Percentiles rank a stretch among this genome's conserved stretches.
Evolutionary conservation across 2,329 filamentous ascomycete species (phyloP).

Genomic region (Mycosphaerella sp.): DNA sequence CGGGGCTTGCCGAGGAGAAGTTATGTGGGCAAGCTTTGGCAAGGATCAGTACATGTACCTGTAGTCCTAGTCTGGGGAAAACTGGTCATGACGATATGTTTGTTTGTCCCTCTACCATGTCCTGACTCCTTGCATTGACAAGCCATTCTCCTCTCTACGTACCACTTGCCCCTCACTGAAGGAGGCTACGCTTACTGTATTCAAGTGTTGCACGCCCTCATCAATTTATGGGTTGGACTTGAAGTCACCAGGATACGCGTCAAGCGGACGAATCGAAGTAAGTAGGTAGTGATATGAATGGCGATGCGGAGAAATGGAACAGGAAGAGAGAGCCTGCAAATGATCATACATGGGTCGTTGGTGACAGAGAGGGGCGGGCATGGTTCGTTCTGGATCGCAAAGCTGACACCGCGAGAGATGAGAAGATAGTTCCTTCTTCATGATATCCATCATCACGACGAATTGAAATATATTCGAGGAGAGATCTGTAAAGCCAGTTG

Average conservation of each 20-base stretch:
- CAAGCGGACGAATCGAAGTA: constrained; percentile 10
- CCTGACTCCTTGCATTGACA: constrained; percentile 7
- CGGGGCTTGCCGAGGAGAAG: constrained; percentile 6
- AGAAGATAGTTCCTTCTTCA: background rate
- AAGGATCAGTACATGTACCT: background rate
- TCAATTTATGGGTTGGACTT: background rate
- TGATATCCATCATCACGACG: background rate
- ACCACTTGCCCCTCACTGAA: constrained; percentile 4
- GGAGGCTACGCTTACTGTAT: background rate
- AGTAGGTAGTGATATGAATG: background rate
- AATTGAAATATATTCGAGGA: background rate
- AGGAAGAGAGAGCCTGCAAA: background rate
- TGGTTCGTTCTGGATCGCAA: background rate
- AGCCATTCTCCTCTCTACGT: constrained; percentile 10
- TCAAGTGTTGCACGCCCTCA: background rate
- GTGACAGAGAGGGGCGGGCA: background rate
- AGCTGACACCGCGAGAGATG: constrained; percentile 9
- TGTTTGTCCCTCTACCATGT: constrained; percentile 2
- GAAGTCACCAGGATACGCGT: background rate
- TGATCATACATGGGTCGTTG: background rate
- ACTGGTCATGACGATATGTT: constrained; percentile 6
- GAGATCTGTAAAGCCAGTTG: background rate
- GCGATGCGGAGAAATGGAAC: constrained; percentile 10
- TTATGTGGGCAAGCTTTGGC: background rate
- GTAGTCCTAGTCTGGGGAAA: constrained; percentile 1